A percentile compares a stretch with the other conserved stretches of the same genome.
Evolutionary conservation across 345 rosid genomes (phyloP).

Genomic region (Mallotus nudiflorus): DNA sequence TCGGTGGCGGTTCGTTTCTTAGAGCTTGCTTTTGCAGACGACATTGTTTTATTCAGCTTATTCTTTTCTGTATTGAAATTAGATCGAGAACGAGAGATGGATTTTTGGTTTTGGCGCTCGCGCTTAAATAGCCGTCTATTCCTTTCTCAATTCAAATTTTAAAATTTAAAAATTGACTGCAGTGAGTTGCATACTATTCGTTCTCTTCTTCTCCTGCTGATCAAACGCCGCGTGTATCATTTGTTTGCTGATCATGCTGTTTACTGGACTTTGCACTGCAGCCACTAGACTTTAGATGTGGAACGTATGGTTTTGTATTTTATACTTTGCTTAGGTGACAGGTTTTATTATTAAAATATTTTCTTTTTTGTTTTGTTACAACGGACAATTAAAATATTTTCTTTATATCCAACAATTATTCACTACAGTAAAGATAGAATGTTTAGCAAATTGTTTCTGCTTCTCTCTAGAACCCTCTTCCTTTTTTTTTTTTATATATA

Average conservation of each 20-base stretch:
- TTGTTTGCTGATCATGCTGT: no score
- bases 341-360: no score
- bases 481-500: no score
- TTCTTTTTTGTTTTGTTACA: no score
- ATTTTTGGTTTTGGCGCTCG: not conserved
- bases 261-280: not conserved
- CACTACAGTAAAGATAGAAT: no score
- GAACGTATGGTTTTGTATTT: no score
- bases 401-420: no score
- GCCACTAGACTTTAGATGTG: no score
- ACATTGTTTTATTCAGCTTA: conserved; percentile 12
- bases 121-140: not conserved
- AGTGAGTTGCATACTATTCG: not conserved
- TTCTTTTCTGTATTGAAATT: not conserved
- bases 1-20: conserved; percentile 47
- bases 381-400: no score
- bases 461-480: no score
- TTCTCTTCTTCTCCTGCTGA: not conserved
- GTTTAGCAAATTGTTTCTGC: no score
- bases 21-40: conserved; percentile 36
- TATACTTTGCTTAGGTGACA: no score
- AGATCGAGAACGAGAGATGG: not conserved
- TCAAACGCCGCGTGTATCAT: not conserved
- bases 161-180: not conserved
- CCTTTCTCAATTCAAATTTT: not conserved